Percentiles rank a stretch among this genome's conserved stretches.
Evolutionary conservation across 129 eudicot genomes (phyloP).

Genomic region (Mikania micrantha): DNA sequence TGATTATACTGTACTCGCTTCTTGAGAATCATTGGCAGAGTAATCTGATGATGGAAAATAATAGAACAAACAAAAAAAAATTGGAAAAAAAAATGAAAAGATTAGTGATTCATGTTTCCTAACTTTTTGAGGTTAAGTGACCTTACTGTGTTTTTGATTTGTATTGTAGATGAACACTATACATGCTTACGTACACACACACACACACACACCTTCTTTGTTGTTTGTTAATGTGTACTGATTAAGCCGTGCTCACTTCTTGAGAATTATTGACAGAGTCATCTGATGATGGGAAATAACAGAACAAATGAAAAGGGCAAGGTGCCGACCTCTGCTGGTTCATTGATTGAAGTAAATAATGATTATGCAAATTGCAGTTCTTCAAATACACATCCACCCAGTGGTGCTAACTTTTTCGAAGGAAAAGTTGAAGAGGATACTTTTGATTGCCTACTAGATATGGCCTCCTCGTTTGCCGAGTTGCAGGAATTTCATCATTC

Average conservation of each 20-base stretch:
- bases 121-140: constrained; percentile 6
- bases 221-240: not conserved
- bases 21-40: constrained; percentile 13
- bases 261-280: constrained; percentile 15
- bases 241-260: not conserved
- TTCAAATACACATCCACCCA: not conserved
- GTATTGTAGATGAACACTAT: not conserved
- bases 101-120: not conserved
- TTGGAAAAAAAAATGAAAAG: no score
- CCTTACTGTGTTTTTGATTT: constrained; percentile 8
- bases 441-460: constrained; percentile 13
- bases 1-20: constrained; percentile 1
- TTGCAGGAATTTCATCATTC: constrained; percentile 25
- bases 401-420: not conserved
- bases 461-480: constrained; percentile 3
- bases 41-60: constrained; percentile 39
- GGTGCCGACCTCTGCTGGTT: constrained; percentile 20
- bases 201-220: not conserved
- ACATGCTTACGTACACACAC: no score
- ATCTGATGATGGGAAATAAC: constrained; percentile 40
- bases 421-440: constrained; percentile 24
- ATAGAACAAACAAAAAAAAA: constrained; percentile 25
- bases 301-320: constrained; percentile 32
- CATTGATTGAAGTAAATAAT: constrained; percentile 10
- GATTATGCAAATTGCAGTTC: constrained; percentile 11